Evolutionary conservation across 2,329 filamentous ascomycete species (phyloP), one percentile per base, ranked within the genome.

Genomic region (Atkinsonella texensis): DNA sequence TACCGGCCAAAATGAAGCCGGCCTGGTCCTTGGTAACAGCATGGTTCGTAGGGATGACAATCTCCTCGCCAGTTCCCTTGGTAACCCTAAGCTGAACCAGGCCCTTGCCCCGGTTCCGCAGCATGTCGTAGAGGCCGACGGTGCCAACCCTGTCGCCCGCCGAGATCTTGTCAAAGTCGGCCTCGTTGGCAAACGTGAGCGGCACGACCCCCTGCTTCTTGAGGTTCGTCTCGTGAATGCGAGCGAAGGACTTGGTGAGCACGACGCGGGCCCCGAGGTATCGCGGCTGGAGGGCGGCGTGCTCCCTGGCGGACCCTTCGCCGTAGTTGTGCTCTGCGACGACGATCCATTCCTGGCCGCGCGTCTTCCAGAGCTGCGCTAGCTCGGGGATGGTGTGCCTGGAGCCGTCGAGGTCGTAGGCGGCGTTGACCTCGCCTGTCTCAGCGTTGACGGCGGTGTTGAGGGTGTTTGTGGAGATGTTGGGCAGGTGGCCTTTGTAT

Each of bases 201-300:
- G 93, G 93, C 44, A 98, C 89, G 35, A 98, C 86, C 56, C 93
- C 93, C 73, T 98, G 93, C 74, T 95, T 95, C 81, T 95, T 95
- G 58, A 95, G 73, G 68, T 95, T 95, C 32, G 89, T 95, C 76
- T 95, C 89, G 73, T 95, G 89, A 65, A 95, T 95, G 50, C 89
- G 83, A 0, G 89, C 89, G 64, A 95, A 95, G 39, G 80, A 86
- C 74, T 95, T 95, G 52, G 85, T 77, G 17, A 95, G 77, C 53
- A 95, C 89, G 63, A 95, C 76, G 48, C 87, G 79, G 18, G 87
- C 88, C 53, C 89, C 90, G 2, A 95, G 83, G 70, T 90, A 95
- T n/a, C 89, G 79, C 2, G 89, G 90, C 68, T 95, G 89, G 38
- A 95, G 75, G 1, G 89, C 89, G 20, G 89, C 89, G 70, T 95